Evolutionary conservation across 2,329 filamentous ascomycete genomes (phyloP).

Genomic region (Xylaria sp.): DNA sequence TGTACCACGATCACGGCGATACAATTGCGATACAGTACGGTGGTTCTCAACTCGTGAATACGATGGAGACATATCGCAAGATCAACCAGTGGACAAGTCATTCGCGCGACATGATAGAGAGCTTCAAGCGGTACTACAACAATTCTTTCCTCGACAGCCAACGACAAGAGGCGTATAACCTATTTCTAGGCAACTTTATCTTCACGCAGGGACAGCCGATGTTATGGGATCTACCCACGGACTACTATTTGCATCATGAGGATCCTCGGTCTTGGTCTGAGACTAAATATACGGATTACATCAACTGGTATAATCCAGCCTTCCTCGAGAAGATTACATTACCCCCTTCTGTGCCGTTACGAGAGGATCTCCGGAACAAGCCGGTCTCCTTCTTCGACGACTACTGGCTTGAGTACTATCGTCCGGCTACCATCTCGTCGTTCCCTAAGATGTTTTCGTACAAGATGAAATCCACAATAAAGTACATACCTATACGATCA

Average conservation of each 20-base stretch:
- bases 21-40: constrained; percentile 98
- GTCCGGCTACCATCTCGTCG: constrained; percentile 79
- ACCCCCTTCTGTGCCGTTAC: constrained; percentile 42
- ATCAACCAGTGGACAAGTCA: constrained; percentile 99
- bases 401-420: constrained; percentile 97
- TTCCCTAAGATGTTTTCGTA: constrained; percentile 90
- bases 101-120: constrained; percentile 97
- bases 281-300: constrained; percentile 64
- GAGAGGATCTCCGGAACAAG: constrained; percentile 36
- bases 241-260: constrained; percentile 93
- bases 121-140: constrained; percentile 98
- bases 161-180: constrained; percentile 93
- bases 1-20: constrained; percentile 97
- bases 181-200: constrained; percentile 94
- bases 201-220: constrained; percentile 83
- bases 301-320: constrained; percentile 78
- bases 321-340: constrained; percentile 60
- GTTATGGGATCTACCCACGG: constrained; percentile 92
- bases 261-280: constrained; percentile 70
- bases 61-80: constrained; percentile 98
- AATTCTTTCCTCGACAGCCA: constrained; percentile 98
- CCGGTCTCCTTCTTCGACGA: constrained; percentile 69
- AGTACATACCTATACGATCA: constrained; percentile 71
- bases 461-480: constrained; percentile 84
- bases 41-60: constrained; percentile 95